A percentile compares a stretch with the other conserved stretches of the same genome.
These are phyloP conservation scores for Pseudevernia furfuracea DNA, from an alignment of 495 filamentous ascomycete species.

Conservation along the genomic window DNA sequence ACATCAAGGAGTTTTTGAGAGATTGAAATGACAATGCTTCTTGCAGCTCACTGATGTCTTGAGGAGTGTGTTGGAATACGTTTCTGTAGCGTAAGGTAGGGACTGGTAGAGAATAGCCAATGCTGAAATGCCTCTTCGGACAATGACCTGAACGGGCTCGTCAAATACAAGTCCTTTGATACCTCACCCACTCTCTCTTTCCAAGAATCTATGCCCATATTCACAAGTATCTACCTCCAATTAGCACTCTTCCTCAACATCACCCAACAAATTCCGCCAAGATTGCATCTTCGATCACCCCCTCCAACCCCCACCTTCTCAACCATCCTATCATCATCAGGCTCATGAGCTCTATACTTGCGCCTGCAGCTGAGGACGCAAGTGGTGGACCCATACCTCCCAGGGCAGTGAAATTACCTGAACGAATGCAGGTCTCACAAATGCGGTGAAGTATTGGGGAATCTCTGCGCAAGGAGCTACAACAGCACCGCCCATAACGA, in stretches of 20 bases:
- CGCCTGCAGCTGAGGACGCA: background rate
- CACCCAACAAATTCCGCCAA: background rate
- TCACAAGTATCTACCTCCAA: too few species aligned
- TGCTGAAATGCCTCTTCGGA: too few species aligned
- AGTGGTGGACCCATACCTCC: background rate
- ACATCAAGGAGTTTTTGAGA: slow-evolving; percentile 30
- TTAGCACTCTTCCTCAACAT: background rate
- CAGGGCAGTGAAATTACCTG: background rate
- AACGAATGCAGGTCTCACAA: background rate
- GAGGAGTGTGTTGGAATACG: background rate
- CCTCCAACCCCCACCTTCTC: background rate
- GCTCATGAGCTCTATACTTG: background rate
- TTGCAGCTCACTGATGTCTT: background rate
- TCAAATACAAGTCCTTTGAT: background rate
- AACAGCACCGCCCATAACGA: background rate
- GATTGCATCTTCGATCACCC: background rate
- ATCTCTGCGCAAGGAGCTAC: background rate
- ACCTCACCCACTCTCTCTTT: background rate
- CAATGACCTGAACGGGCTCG: background rate
- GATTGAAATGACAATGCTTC: slow-evolving; percentile 1
- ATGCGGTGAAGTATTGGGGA: background rate
- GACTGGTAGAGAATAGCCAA: too few species aligned
- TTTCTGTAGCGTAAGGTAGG: background rate
- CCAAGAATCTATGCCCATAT: too few species aligned
- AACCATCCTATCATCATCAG: background rate